Base-by-base conservation (phyloP, 179 eudicot genomes). In the Heliamphora ciliata region DNA sequence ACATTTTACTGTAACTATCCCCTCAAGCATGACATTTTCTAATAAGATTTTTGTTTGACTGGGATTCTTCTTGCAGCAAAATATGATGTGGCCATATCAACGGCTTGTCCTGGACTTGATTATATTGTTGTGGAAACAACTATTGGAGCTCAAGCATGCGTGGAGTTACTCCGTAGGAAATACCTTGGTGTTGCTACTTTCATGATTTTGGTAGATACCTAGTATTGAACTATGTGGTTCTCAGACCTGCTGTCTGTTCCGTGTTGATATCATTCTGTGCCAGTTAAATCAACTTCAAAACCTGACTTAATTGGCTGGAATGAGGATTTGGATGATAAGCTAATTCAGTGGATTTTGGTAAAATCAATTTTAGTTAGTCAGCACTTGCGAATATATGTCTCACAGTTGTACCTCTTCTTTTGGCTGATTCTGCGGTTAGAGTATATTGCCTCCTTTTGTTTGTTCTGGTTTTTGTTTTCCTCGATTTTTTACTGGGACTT, bases 131-230 rank as follows among this genome's bases (percentile, higher is more conserved):
- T 97, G 67, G 98, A 97, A 88, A 97, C 96, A 65, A 91, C 97
- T 81, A 87, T 87, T 81, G 97, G 97, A 21, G 99, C 99, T 77
- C 94, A 94, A 82, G 90, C 93, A 83, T 97, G 99, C 84, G 98
- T 97, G 63, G 97, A 93, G 85, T 81, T 97, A 82, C 93, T 97
- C 70, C 93, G 99, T 40, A 89, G 88, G 81, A 91, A 92, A 84
- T 87, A 89, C 76, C 97, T 97, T 83, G 99, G 99, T 83, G 92
- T 97, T 85, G 98, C 97, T 10, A 97, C 99, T 79, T 97, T 92
- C 88, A 93, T 97, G 99, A 97, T 97, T 82, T 88, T 94, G 99
- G 99, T 97, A 90, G 56, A 69, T 48, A 71, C 60, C 58, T 55
- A 18, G 11, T 56, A 64, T 58, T 73, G 31, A 44, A 63, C 24